phyloP scores from a whole-genome alignment of 2,329 filamentous ascomycete genomes.

The Arthrocladium fulminans region DNA sequence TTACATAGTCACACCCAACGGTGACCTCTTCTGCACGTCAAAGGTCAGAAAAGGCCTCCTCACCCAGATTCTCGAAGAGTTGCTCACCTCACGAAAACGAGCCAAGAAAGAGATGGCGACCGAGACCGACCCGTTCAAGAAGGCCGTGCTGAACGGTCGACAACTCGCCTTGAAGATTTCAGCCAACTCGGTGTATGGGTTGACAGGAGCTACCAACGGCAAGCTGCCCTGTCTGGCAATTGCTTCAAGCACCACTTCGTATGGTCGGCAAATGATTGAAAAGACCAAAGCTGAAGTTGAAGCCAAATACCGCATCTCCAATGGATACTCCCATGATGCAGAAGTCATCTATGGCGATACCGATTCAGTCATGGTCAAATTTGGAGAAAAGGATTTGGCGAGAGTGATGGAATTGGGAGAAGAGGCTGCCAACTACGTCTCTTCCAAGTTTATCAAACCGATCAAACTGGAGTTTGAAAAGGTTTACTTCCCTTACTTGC shows the following conservation, averaged over 20 bases:
- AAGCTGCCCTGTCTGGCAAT: constrained; percentile 93
- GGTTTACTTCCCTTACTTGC: constrained; percentile 92
- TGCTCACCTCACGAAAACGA: constrained; percentile 83
- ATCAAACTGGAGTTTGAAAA: constrained; percentile 99
- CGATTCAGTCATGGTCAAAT: constrained; percentile 99
- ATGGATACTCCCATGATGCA: constrained; percentile 89
- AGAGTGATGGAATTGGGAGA: constrained; percentile 94
- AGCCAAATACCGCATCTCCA: constrained; percentile 76
- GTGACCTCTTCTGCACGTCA: constrained; percentile 80
- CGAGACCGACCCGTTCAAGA: constrained; percentile 94
- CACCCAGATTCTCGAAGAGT: constrained; percentile 89
- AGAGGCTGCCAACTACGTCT: constrained; percentile 81
- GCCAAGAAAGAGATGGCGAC: constrained; percentile 82
- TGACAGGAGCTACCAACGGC: constrained; percentile 91
- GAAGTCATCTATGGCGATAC: constrained; percentile 98
- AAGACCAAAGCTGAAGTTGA: constrained; percentile 96
- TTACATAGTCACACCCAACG: constrained; percentile 92
- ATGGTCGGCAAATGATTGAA: constrained; percentile 98
- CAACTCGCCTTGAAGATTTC: constrained; percentile 93
- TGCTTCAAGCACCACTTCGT: constrained; percentile 92
- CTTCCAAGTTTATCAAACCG: constrained; percentile 84
- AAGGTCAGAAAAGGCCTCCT: constrained; percentile 87
- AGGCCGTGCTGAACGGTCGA: constrained; percentile 93
- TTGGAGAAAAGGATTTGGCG: constrained; percentile 75
- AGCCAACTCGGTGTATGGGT: constrained; percentile 94